Conservation (phyloP, 2,329 filamentous ascomycete genomes). For the Penicillium sp. region DNA sequence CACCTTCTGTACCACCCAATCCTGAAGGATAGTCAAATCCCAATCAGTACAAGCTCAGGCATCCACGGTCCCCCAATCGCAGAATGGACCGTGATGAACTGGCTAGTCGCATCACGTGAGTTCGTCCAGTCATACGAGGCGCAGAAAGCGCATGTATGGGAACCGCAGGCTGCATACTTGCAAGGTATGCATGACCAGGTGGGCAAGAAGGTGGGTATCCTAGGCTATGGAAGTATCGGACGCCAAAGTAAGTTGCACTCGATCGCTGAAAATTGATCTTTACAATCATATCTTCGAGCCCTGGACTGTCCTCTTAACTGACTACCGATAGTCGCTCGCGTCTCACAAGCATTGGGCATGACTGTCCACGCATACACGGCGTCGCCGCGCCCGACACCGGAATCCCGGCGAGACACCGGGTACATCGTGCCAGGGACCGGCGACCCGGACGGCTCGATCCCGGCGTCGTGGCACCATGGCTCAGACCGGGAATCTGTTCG, state of each 20-base stretch:
- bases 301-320: background rate
- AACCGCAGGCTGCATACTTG: conserved; percentile 17
- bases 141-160: conserved; percentile 57
- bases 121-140: conserved; percentile 54
- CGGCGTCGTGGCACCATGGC: conserved; percentile 56
- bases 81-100: conserved; percentile 64
- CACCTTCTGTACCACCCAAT: conserved; percentile 52
- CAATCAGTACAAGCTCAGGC: conserved; percentile 53
- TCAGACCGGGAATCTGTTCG: conserved; percentile 51
- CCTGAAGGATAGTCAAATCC: conserved; percentile 51
- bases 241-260: conserved; percentile 49
- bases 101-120: conserved; percentile 54
- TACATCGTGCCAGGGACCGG: conserved; percentile 67
- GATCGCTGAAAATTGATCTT: background rate
- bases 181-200: conserved; percentile 50
- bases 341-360: conserved; percentile 65
- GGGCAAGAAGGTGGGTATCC: conserved; percentile 56
- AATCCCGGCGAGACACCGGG: conserved; percentile 59
- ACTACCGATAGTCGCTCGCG: conserved; percentile 46
- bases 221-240: conserved; percentile 62
- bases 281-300: background rate
- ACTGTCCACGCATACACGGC: conserved; percentile 72
- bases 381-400: conserved; percentile 62
- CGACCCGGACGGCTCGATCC: conserved; percentile 54
- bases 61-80: conserved; percentile 63